Base-by-base conservation (phyloP, 2,329 filamentous ascomycete genomes). In the Talaromyces sp. region DNA sequence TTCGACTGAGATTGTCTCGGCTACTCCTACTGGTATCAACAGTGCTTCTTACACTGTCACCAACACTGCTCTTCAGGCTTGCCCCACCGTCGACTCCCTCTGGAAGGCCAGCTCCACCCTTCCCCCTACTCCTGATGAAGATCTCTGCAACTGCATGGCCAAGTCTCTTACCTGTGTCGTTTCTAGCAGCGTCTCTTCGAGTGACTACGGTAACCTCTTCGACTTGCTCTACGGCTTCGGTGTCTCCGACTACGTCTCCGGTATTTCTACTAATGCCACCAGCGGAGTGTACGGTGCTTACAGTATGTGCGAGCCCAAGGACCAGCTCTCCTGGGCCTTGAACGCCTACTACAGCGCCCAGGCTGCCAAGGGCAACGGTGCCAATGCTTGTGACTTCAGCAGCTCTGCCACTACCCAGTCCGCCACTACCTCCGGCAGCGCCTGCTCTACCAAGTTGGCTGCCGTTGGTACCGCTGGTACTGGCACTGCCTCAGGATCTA, bases 121-220 rank as follows among this genome's bases (percentile, higher is more conserved):
- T 39, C 95, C 95, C 33, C 94, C 93, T 10, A 86, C 86, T 11
- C 93, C 93, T 68, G 92, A 98, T 81, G 74, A 86, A 54, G 74
- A 87, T 52, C 88, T 96, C 56, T 99, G 95, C 85, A 78, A 84
- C 65, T 99, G 95, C 86, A 97, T 97, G 91, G 85, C 86, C 77
- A 82, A 86, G 69, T 87, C 87, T 52, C 82, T 96, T 65, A 81
- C 82, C 66, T 99, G 95, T 81, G 84, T 85, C 33, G 87, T 92
- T 67, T 82, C 85, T 54, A 78, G 83, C 56, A 78, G 79, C 71
- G 80, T 92, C 27, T 80, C 84, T 68, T 76, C 81, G 59, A 82
- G 88, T 62, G 80, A 87, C 64, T 90, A 87, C 72, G 86, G 85
- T 59, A 80, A 84, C 16, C 85, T 95, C 70, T 98, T 98, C 79